Percentiles rank a stretch among this genome's conserved stretches.
Evolutionary conservation across 2,329 filamentous ascomycete species (phyloP).

Genomic region (Apiospora malaysiana): DNA sequence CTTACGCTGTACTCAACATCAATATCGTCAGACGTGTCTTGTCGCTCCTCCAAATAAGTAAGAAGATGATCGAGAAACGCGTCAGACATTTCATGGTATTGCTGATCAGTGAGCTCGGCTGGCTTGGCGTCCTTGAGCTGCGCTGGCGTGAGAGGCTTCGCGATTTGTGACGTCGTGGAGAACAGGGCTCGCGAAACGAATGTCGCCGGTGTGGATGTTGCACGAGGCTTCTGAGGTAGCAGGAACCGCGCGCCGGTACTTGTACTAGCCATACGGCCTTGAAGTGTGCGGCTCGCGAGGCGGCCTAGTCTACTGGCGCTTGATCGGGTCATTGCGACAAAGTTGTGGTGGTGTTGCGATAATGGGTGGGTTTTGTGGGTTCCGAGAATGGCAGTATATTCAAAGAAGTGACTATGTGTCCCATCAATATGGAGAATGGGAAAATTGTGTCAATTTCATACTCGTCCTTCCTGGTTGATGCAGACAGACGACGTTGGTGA

Average conservation of each 20-base stretch:
- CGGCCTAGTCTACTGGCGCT: conserved; percentile 46
- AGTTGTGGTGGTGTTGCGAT: conserved; percentile 1
- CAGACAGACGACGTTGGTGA: background rate
- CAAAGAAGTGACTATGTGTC: background rate
- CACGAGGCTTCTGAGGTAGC: background rate
- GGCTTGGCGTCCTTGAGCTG: conserved; percentile 45
- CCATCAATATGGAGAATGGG: background rate
- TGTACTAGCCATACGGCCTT: conserved; percentile 23
- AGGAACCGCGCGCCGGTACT: conserved; percentile 16
- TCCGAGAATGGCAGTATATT: background rate
- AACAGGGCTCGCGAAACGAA: conserved; percentile 27
- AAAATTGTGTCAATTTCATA: background rate
- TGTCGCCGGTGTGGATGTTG: background rate
- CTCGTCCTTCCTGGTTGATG: background rate
- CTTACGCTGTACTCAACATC: conserved; percentile 90
- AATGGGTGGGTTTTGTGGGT: background rate
- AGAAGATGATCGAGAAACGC: conserved; percentile 69
- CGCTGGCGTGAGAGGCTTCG: conserved; percentile 46
- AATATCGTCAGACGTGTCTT: conserved; percentile 75
- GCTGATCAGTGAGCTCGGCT: conserved; percentile 68
- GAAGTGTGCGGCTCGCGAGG: conserved; percentile 42
- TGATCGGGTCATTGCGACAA: conserved; percentile 40
- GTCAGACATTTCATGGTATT: conserved; percentile 83
- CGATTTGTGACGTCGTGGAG: conserved; percentile 46
- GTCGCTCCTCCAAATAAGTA: conserved; percentile 70